These are phyloP conservation scores for Ceratobasidium theobromae DNA, from an alignment of 1,284 basidiomycete species.

Conservation along the genomic window DNA sequence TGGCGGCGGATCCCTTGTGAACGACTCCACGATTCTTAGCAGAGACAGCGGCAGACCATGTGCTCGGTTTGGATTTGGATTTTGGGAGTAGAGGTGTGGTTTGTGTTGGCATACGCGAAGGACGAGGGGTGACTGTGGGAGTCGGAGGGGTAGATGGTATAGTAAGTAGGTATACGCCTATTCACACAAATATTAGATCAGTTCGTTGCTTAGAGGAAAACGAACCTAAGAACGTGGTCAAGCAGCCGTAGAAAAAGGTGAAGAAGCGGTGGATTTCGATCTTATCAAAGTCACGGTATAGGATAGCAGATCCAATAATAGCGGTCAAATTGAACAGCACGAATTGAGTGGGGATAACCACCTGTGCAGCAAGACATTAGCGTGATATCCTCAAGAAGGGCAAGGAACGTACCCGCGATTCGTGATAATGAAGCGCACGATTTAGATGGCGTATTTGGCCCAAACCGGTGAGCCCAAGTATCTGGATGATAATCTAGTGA, in stretches of 20 bases:
- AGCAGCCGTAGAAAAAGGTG: constrained; percentile 83
- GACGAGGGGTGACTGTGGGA: not conserved
- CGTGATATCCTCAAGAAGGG: not conserved
- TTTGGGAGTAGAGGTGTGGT: constrained; percentile 8
- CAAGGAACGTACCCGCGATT: constrained; percentile 7
- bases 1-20: constrained; percentile 1
- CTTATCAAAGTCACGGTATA: constrained; percentile 89
- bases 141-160: constrained; percentile 26
- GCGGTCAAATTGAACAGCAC: constrained; percentile 86
- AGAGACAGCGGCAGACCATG: not conserved
- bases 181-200: constrained; percentile 34
- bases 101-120: constrained; percentile 11
- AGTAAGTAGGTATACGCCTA: constrained; percentile 65
- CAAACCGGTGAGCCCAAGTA: constrained; percentile 77
- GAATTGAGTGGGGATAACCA: constrained; percentile 93
- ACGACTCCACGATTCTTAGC: constrained; percentile 1
- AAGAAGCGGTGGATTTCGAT: constrained; percentile 79
- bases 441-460: constrained; percentile 69
- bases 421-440: constrained; percentile 17
- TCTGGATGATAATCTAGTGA: too few relatives aligned
- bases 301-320: constrained; percentile 88
- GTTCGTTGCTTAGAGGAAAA: constrained; percentile 40
- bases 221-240: constrained; percentile 68
- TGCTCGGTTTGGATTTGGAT: not conserved
- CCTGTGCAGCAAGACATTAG: constrained; percentile 47